Evolutionary conservation across 192 early-diverging fungal genomes (phyloP).

Genomic region (Diversispora epigaea): DNA sequence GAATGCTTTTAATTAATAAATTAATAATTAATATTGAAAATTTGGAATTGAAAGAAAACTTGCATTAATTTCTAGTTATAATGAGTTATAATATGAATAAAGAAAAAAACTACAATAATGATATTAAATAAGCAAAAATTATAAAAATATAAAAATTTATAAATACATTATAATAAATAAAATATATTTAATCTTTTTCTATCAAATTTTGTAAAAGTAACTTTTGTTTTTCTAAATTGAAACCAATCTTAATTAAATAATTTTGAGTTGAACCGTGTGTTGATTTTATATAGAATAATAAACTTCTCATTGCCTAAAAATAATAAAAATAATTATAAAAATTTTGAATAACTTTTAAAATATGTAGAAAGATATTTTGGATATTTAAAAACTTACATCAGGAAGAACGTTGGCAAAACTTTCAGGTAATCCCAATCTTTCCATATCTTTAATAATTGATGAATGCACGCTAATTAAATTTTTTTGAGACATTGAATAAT

Average conservation of each 20-base stretch:
- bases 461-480: constrained; percentile 45
- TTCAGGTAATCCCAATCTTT: constrained; percentile 49
- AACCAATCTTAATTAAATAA: constrained; percentile 33
- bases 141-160: too few relatives aligned
- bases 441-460: constrained; percentile 54
- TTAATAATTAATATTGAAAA: too few relatives aligned
- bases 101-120: too few relatives aligned
- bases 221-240: constrained; percentile 27
- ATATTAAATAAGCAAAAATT: too few relatives aligned
- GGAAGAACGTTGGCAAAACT: constrained; percentile 52
- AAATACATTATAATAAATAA: too few relatives aligned
- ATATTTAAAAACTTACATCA: constrained; percentile 48
- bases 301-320: constrained; percentile 34
- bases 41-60: too few relatives aligned
- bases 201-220: constrained; percentile 32
- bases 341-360: not conserved
- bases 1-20: too few relatives aligned
- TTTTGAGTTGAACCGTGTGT: constrained; percentile 30
- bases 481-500: constrained; percentile 54
- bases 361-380: not conserved
- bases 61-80: too few relatives aligned
- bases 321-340: not conserved
- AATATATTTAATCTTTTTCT: too few relatives aligned
- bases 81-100: too few relatives aligned
- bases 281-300: constrained; percentile 28